phyloP scores from a whole-genome alignment of 176 grass and related monocot genomes.

The Musa beccarii region DNA sequence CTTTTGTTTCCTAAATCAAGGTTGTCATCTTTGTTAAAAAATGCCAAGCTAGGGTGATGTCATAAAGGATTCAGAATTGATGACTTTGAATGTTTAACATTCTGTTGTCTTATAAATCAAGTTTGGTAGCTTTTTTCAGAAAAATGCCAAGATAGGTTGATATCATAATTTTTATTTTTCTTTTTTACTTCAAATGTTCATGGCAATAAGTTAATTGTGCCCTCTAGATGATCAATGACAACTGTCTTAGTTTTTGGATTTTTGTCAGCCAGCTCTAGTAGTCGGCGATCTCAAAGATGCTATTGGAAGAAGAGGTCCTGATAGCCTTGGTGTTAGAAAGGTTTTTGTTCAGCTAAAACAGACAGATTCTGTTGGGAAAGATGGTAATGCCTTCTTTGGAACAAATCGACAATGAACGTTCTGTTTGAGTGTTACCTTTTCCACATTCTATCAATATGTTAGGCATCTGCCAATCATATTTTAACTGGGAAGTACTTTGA shows the following conservation, averaged over 20 bases:
- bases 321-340: conserved; percentile 43
- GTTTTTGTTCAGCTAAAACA: conserved; percentile 28
- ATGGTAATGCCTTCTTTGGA: conserved; percentile 20
- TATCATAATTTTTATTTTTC: too few species aligned
- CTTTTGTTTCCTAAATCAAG: too few species aligned
- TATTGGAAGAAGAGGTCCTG: conserved; percentile 51
- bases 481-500: not conserved
- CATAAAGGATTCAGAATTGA: too few species aligned
- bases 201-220: conserved; percentile 17
- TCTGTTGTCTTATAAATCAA: too few species aligned
- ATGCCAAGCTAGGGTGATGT: too few species aligned
- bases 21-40: too few species aligned
- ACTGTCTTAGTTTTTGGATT: not conserved
- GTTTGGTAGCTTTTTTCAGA: too few species aligned
- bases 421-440: conserved; percentile 6
- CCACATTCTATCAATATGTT: not conserved
- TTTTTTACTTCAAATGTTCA: not conserved
- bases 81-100: too few species aligned
- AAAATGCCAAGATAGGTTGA: too few species aligned
- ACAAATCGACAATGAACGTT: not conserved
- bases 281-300: conserved; percentile 56
- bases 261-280: conserved; percentile 29
- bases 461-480: not conserved
- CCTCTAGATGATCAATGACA: not conserved
- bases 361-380: not conserved